Conservation (phyloP, 345 rosid genomes). For the Sonneratia caseolaris region DNA sequence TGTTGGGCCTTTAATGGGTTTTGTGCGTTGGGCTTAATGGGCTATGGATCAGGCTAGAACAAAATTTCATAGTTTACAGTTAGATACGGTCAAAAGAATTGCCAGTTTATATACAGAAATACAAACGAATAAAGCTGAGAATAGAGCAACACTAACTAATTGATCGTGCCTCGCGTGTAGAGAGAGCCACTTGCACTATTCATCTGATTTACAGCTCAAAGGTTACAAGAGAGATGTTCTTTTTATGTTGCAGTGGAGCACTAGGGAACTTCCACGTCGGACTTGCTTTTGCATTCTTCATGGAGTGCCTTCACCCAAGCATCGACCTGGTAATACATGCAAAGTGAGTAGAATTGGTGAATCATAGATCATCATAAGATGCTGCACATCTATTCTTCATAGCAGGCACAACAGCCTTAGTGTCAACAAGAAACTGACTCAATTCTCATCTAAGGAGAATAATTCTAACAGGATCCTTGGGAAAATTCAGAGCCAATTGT, state of each 20-base stretch:
- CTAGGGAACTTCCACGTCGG: constrained; percentile 27
- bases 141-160: not conserved
- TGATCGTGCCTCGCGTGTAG: not conserved
- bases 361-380: not conserved
- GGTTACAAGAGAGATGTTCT: not conserved
- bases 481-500: not conserved
- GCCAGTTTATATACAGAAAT: not conserved
- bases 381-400: not conserved
- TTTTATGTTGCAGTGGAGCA: constrained; percentile 19
- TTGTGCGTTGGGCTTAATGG: no score
- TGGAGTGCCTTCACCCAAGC: constrained; percentile 62
- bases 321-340: constrained; percentile 37
- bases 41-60: no score
- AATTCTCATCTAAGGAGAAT: not conserved
- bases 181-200: not conserved
- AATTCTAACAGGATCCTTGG: not conserved
- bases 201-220: constrained; percentile 25
- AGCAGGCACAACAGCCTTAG: not conserved
- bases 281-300: constrained; percentile 36
- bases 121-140: not conserved
- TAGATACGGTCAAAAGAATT: not conserved
- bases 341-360: not conserved
- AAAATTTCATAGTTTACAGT: no score
- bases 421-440: not conserved
- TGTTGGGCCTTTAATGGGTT: no score